phyloP scores from a whole-genome alignment of 371 early-diverging fungal genomes.

The Apophysomyces variabilis region DNA sequence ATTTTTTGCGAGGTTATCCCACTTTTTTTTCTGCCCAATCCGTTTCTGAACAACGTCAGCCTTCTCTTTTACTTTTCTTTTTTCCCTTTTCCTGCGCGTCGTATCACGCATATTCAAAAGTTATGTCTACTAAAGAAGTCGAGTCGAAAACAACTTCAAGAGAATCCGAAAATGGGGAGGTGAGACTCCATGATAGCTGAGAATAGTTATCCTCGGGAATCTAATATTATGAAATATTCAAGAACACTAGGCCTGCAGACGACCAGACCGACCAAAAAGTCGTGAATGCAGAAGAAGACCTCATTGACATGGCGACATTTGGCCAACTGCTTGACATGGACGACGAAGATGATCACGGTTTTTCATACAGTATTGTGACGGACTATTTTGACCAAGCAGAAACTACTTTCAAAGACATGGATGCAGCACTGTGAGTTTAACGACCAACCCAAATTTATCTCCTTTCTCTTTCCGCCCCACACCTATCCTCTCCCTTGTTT shows the following conservation, averaged over 20 bases:
- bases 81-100: not conserved
- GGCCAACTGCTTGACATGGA: slow-evolving; percentile 85
- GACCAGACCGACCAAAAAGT: slow-evolving; percentile 18
- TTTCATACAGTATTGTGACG: slow-evolving; percentile 70
- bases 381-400: slow-evolving; percentile 83
- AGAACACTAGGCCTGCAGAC: not conserved
- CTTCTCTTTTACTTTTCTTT: not conserved
- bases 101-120: slow-evolving; percentile 1
- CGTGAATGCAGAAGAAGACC: slow-evolving; percentile 52
- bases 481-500: not conserved
- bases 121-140: not conserved
- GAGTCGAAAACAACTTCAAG: not conserved
- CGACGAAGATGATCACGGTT: slow-evolving; percentile 78
- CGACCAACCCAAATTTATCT: not conserved
- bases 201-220: not conserved
- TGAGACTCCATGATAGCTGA: not conserved
- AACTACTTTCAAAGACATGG: slow-evolving; percentile 69
- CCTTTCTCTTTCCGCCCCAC: not conserved
- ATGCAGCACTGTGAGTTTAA: slow-evolving; percentile 66
- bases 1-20: slow-evolving; percentile 2
- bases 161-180: slow-evolving; percentile 2
- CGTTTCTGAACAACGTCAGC: not conserved
- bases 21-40: slow-evolving; percentile 3
- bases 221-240: not conserved
- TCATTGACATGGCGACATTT: slow-evolving; percentile 76